Evolutionary conservation across 2,329 filamentous ascomycete genomes (phyloP).

Genomic region (Hortaea sp.): DNA sequence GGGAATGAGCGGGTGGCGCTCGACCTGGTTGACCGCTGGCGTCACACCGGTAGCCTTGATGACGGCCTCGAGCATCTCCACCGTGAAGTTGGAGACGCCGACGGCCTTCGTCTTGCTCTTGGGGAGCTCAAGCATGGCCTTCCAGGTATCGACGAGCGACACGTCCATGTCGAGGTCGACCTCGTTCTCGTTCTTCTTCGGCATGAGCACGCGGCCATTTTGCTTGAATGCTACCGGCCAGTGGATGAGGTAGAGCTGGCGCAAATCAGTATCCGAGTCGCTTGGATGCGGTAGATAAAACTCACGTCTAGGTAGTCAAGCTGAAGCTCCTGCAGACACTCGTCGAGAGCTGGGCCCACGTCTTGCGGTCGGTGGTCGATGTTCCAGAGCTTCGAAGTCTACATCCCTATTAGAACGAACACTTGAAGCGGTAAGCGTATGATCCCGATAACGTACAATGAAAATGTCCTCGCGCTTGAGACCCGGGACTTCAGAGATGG

Average conservation of each 20-base stretch:
- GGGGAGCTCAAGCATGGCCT: slow-evolving; percentile 17
- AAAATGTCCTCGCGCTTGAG: slow-evolving; percentile 17
- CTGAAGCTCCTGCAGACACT: slow-evolving; percentile 28
- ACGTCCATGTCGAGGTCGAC: slow-evolving; percentile 11
- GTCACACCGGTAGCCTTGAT: slow-evolving; percentile 10
- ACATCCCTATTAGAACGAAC: too few relatives aligned
- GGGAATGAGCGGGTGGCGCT: slow-evolving; percentile 19
- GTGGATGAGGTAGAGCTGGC: slow-evolving; percentile 31
- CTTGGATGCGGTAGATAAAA: background rate
- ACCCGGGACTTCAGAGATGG: slow-evolving; percentile 5
- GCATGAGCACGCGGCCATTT: slow-evolving; percentile 7
- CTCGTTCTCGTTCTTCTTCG: slow-evolving; percentile 7
- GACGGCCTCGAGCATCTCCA: slow-evolving; percentile 14
- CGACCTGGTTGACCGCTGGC: slow-evolving; percentile 18
- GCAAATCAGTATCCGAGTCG: slow-evolving; percentile 34
- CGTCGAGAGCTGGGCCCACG: slow-evolving; percentile 22
- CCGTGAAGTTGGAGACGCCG: slow-evolving; percentile 23
- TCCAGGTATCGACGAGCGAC: slow-evolving; percentile 20
- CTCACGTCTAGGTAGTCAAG: slow-evolving; percentile 30
- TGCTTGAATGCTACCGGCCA: slow-evolving; percentile 24
- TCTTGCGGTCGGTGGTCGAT: slow-evolving; percentile 13
- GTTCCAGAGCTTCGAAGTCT: slow-evolving; percentile 10
- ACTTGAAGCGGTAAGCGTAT: slow-evolving; percentile 3
- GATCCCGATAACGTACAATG: slow-evolving; percentile 2
- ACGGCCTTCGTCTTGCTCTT: slow-evolving; percentile 19